These are phyloP conservation scores for Verticillium albo-atrum DNA, from an alignment of 2,329 filamentous ascomycete species.

Conservation along the genomic window DNA sequence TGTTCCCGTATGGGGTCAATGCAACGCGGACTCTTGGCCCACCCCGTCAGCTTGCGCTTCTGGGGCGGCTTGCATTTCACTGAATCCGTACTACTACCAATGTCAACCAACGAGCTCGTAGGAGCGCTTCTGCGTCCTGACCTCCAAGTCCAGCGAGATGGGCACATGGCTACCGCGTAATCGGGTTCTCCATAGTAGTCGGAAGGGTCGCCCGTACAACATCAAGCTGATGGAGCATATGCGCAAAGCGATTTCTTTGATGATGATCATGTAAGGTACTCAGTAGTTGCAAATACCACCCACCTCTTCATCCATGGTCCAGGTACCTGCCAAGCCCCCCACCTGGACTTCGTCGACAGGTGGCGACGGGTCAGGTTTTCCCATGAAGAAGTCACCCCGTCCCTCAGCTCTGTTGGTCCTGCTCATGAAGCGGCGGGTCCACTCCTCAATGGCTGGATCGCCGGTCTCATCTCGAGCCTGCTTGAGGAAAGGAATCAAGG, in stretches of 20 bases:
- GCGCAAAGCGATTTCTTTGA: neutral
- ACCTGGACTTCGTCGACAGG: constrained; percentile 42
- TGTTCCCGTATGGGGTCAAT: constrained; percentile 26
- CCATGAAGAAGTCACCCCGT: constrained; percentile 53
- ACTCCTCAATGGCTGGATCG: constrained; percentile 74
- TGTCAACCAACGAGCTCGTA: constrained; percentile 23
- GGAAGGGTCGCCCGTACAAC: neutral
- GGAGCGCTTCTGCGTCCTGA: neutral
- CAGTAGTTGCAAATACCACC: constrained; percentile 58
- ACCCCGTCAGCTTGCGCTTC: constrained; percentile 29
- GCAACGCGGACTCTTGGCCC: constrained; percentile 27
- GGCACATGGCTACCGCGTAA: neutral
- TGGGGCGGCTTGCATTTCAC: constrained; percentile 28
- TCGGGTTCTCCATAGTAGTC: neutral
- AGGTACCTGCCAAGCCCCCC: constrained; percentile 73
- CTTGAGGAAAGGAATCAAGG: constrained; percentile 91
- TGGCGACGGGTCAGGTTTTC: constrained; percentile 43
- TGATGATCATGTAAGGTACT: neutral
- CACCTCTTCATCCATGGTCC: constrained; percentile 81
- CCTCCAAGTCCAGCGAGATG: neutral
- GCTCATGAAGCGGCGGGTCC: constrained; percentile 56
- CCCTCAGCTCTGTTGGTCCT: constrained; percentile 44
- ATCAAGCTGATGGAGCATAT: neutral
- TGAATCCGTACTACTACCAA: constrained; percentile 37
- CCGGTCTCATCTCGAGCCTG: constrained; percentile 95